A percentile compares a stretch with the other conserved stretches of the same genome.
phyloP scores from a whole-genome alignment of 2,329 filamentous ascomycete genomes.

The Metarhizium guizhouense region DNA sequence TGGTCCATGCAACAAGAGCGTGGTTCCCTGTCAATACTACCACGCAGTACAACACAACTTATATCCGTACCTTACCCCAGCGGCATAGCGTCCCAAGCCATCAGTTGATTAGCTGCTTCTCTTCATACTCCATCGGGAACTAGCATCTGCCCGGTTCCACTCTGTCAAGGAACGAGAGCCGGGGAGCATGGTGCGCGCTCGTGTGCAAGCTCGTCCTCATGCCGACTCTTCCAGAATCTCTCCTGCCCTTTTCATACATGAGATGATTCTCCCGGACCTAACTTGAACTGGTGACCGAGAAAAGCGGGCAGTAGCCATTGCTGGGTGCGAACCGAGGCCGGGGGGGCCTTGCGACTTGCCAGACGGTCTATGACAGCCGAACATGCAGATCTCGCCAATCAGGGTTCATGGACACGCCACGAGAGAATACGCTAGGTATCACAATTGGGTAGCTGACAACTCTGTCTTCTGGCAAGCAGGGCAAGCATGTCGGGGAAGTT shows the following conservation, averaged over 20 bases:
- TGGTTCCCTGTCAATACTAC: too few species aligned
- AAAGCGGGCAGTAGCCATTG: background rate
- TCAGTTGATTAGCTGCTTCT: too few species aligned
- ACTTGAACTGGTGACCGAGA: background rate
- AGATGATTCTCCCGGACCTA: background rate
- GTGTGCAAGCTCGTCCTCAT: background rate
- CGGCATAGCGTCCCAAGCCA: too few species aligned
- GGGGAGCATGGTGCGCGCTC: background rate
- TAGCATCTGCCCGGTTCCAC: too few species aligned
- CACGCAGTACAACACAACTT: too few species aligned
- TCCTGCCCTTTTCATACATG: background rate
- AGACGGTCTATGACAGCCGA: background rate
- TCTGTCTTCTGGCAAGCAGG: too few species aligned
- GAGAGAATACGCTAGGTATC: background rate
- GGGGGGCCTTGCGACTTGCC: background rate
- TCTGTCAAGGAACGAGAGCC: too few species aligned
- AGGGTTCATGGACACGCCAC: background rate
- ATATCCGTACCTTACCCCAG: too few species aligned
- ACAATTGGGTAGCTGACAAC: background rate
- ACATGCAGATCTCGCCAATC: background rate
- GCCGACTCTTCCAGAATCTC: background rate
- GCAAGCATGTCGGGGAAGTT: too few species aligned
- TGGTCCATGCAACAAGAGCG: too few species aligned
- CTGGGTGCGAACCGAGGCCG: background rate
- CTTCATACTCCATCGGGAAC: too few species aligned